These are phyloP conservation scores for Raphanus hybrid DNA, from an alignment of 441 rosid genomes.

Conservation along the genomic window DNA sequence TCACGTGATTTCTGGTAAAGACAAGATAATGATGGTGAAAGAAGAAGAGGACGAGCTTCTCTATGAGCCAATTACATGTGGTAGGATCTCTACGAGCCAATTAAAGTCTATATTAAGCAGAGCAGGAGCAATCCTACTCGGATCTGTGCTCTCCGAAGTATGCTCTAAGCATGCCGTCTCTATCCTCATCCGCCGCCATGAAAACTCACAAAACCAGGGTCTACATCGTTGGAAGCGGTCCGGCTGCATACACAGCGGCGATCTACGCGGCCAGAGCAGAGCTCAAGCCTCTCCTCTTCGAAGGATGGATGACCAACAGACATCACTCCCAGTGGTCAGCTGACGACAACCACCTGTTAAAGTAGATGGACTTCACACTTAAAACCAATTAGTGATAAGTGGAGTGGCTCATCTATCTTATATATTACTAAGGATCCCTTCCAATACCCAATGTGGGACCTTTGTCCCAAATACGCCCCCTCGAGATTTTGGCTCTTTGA, in stretches of 20 bases:
- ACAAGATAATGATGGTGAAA: too few species aligned
- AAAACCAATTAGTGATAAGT: too few species aligned
- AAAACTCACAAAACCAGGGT: slow-evolving; percentile 38
- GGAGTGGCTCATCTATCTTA: too few species aligned
- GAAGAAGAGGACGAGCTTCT: too few species aligned
- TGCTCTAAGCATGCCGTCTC: slow-evolving; percentile 3
- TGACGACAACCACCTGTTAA: slow-evolving; percentile 41
- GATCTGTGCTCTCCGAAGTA: slow-evolving; percentile 12
- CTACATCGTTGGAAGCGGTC: slow-evolving; percentile 53
- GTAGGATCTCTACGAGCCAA: background rate
- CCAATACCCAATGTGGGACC: too few species aligned
- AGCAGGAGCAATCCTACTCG: background rate
- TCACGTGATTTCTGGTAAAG: too few species aligned
- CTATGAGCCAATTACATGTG: too few species aligned
- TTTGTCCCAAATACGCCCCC: too few species aligned
- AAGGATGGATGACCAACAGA: slow-evolving; percentile 62
- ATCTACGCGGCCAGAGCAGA: slow-evolving; percentile 58
- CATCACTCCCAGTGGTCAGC: slow-evolving; percentile 56
- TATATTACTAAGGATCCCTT: too few species aligned
- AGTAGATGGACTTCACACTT: too few species aligned
- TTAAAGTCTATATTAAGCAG: background rate
- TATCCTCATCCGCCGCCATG: slow-evolving; percentile 27
- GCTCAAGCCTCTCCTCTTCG: slow-evolving; percentile 62
- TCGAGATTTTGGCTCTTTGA: too few species aligned
- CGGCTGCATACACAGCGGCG: slow-evolving; percentile 62